These are phyloP conservation scores for Blastomyces percursus DNA, from an alignment of 2,329 filamentous ascomycete genomes.

Conservation along the genomic window DNA sequence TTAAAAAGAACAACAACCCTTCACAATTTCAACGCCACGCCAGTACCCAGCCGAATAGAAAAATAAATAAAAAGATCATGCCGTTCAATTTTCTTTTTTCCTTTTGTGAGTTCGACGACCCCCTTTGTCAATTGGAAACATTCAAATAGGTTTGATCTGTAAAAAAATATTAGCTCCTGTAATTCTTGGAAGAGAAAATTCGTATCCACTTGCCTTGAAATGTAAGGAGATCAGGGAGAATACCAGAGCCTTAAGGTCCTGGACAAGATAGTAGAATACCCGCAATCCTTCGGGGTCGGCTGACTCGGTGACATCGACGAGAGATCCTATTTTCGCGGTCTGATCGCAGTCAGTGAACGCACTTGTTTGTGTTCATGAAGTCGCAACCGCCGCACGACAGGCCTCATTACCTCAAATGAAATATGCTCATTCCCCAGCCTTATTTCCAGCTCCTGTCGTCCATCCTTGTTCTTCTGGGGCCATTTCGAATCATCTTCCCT, in stretches of 20 bases:
- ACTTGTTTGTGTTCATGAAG: neutral
- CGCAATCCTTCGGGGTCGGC: conserved; percentile 89
- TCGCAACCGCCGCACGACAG: neutral
- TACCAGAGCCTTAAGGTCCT: conserved; percentile 90
- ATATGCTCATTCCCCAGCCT: conserved; percentile 90
- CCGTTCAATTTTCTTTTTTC: neutral
- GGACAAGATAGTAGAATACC: conserved; percentile 97
- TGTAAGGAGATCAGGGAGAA: conserved; percentile 94
- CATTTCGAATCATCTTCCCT: conserved; percentile 98
- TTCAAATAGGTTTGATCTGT: conserved; percentile 43
- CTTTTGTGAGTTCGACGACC: neutral
- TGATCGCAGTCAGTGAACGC: conserved; percentile 28
- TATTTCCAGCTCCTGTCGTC: conserved; percentile 92
- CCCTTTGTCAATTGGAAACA: neutral
- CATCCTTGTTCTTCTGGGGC: conserved; percentile 99
- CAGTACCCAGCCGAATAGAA: neutral
- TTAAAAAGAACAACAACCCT: neutral
- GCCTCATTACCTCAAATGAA: conserved; percentile 68
- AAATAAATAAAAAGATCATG: neutral
- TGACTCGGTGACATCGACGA: conserved; percentile 94
- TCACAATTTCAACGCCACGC: conserved; percentile 1
- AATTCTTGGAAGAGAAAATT: conserved; percentile 17
- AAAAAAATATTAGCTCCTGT: neutral
- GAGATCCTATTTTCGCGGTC: conserved; percentile 96
- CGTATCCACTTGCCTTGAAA: conserved; percentile 59